Percentiles rank a stretch among this genome's conserved stretches.
Evolutionary conservation across 805 yeast species (phyloP).

Genomic region (Teunomyces aglyptinius): DNA sequence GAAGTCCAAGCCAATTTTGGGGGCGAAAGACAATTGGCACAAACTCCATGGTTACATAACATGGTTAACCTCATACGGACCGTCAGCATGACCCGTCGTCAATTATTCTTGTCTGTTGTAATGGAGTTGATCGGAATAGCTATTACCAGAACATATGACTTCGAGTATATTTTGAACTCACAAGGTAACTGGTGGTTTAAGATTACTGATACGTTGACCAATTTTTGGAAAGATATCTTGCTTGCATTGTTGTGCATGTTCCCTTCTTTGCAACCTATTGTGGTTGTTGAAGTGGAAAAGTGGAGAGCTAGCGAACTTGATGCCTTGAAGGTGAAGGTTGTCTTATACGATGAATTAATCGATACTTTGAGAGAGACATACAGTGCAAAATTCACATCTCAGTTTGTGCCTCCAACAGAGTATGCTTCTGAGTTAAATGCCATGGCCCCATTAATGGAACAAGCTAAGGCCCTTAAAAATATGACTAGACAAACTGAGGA

Average conservation of each 20-base stretch:
- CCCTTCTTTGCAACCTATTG: conserved; percentile 14
- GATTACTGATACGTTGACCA: conserved; percentile 11
- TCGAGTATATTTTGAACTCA: conserved; percentile 15
- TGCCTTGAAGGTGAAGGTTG: conserved; percentile 13
- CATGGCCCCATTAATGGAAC: background rate
- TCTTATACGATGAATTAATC: conserved; percentile 7
- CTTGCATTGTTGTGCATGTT: conserved; percentile 15
- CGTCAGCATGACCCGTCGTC: background rate
- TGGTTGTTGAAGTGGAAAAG: conserved; percentile 12
- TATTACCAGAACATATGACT: conserved; percentile 23
- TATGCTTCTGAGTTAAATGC: background rate
- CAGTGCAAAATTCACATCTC: conserved; percentile 5
- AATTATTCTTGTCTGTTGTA: conserved; percentile 2
- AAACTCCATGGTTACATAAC: background rate
- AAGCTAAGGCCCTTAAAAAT: background rate
- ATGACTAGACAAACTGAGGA: background rate
- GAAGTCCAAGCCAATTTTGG: background rate
- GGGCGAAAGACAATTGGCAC: background rate
- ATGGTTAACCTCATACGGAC: background rate
- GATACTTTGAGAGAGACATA: conserved; percentile 10
- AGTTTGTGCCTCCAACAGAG: conserved; percentile 6
- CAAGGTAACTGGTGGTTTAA: conserved; percentile 5
- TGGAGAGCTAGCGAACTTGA: conserved; percentile 18
- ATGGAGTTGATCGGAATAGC: conserved; percentile 12
- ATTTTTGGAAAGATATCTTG: conserved; percentile 18